Percentiles rank a stretch among this genome's conserved stretches.
phyloP scores from a whole-genome alignment of 2,329 filamentous ascomycete genomes.

The Trichoderma lentiforme region DNA sequence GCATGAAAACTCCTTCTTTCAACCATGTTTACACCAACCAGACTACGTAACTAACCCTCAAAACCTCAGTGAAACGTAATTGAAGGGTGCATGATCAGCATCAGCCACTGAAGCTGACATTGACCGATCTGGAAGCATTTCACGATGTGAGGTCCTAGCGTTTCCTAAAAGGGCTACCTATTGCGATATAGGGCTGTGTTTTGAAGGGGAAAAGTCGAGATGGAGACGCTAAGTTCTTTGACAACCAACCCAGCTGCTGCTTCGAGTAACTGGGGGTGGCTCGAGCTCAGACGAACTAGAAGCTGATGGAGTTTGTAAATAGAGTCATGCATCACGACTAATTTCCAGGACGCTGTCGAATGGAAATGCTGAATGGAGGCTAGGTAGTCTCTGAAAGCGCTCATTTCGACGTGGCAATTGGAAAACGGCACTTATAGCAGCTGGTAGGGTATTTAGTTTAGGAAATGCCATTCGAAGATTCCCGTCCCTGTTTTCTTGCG shows the following conservation, averaged over 20 bases:
- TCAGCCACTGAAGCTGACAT: background rate
- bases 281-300: too few species aligned
- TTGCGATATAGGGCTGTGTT: background rate
- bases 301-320: too few species aligned
- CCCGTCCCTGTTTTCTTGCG: too few species aligned
- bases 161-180: background rate
- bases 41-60: background rate
- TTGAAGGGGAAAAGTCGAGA: background rate
- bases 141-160: background rate
- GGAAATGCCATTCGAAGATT: too few species aligned
- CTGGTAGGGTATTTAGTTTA: too few species aligned
- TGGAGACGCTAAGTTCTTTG: background rate
- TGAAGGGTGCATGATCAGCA: background rate
- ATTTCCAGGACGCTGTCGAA: too few species aligned
- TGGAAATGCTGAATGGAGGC: too few species aligned
- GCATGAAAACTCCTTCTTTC: background rate
- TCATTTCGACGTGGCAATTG: too few species aligned
- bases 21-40: background rate
- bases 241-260: background rate
- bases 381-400: too few species aligned
- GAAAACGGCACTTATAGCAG: too few species aligned
- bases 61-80: background rate
- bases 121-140: background rate
- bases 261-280: too few species aligned
- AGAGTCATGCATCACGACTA: too few species aligned